Evolutionary conservation across 2,329 filamentous ascomycete genomes (phyloP), one percentile per base, ranked within the genome.

Genomic region (Fusarium protoensiforme): DNA sequence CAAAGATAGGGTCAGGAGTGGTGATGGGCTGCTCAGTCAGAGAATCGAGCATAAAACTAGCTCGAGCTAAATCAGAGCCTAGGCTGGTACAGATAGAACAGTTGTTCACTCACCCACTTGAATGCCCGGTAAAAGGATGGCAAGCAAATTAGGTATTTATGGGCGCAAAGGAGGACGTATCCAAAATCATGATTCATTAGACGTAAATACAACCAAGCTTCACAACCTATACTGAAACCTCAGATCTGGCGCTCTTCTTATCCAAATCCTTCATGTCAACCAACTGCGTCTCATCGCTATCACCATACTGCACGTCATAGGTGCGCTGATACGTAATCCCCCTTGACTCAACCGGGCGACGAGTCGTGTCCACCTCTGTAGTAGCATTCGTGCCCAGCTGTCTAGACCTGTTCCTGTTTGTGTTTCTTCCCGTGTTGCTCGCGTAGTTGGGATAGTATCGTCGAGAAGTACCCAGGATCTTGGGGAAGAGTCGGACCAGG

Each of bases 401-500:
- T 5, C 62, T 65, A 11, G 64, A 73, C 11, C 62, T 61, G 38
- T 65, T 67, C 48, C 59, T 56, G 20, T 64, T 46, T 5, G 71
- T 69, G 18, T 65, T 69, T 18, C 59, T 61, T 8, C 59, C 61
- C 0, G 60, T 68, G 60, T 67, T 72, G 39, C 65, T 73, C 1
- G 68, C 67, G 27, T 80, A 77, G 61, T 75, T 77, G 27, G 63
- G 73, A 18, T 82, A 79, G 60, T 79, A 79, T 10, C 72, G 67
- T n/a, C 78, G 77, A 2, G 80, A 76, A 18, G 80, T 77, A 13
- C 80, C 78, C 9, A 79, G 67, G 0, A 82, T 16, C 64, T 74
- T 78, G 35, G 85, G 85, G 71, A 86, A 82, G 35, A 85, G 73
- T 0, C 80, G 74, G 13, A 82, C 78, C 3, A 84, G 76, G 0